These are phyloP conservation scores for Yamadazyma pseudoaaseri DNA, from an alignment of 1,139 yeast species.

Conservation along the genomic window DNA sequence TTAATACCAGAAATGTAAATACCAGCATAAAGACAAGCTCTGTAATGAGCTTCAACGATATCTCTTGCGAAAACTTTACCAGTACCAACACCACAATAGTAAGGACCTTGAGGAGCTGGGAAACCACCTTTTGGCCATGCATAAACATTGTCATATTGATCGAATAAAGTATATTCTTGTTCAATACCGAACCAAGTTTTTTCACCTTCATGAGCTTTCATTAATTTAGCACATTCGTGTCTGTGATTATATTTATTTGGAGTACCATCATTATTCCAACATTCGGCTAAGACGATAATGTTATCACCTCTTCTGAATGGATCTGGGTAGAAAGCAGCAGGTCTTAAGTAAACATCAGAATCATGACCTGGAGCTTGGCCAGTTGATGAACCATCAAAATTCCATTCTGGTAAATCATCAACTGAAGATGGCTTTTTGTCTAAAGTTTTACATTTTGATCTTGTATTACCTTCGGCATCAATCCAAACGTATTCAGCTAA, in stretches of 20 bases:
- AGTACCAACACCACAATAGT: conserved; percentile 99
- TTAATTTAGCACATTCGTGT: conserved; percentile 93
- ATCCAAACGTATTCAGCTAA: conserved; percentile 98
- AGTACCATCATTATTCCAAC: conserved; percentile 98
- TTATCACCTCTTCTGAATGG: conserved; percentile 98
- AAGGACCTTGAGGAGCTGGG: conserved; percentile 99
- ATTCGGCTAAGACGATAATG: conserved; percentile 90
- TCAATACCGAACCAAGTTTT: conserved; percentile 97
- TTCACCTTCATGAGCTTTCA: conserved; percentile 87
- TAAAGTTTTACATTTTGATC: conserved; percentile 93
- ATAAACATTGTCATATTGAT: conserved; percentile 83
- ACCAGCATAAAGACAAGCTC: conserved; percentile 95
- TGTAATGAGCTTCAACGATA: conserved; percentile 97
- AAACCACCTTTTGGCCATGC: conserved; percentile 99
- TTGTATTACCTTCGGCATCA: conserved; percentile 86
- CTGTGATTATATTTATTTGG: conserved; percentile 98
- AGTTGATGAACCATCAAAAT: conserved; percentile 98
- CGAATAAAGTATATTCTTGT: conserved; percentile 97
- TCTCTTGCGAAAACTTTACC: conserved; percentile 98
- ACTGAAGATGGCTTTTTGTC: conserved; percentile 63
- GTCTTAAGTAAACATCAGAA: conserved; percentile 92
- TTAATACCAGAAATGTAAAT: conserved; percentile 90
- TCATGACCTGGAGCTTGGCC: conserved; percentile 98
- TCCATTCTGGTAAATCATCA: conserved; percentile 97
- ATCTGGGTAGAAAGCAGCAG: conserved; percentile 90